These are phyloP conservation scores for Neoboletus magnificus DNA, from an alignment of 768 basidiomycete genomes.

Conservation along the genomic window DNA sequence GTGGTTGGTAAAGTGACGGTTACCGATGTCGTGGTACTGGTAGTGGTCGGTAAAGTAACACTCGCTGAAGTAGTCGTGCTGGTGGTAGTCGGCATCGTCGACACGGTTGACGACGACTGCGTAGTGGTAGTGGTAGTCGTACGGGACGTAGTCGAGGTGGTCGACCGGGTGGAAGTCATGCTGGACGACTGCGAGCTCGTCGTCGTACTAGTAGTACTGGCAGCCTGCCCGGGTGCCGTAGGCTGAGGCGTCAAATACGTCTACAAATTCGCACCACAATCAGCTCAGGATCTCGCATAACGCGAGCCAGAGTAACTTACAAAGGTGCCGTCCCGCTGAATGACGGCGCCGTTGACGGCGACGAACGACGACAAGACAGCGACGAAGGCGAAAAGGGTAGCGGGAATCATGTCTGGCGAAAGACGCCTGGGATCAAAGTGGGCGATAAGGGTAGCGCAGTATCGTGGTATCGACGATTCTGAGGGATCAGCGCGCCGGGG, in stretches of 20 bases:
- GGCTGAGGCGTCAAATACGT: conserved; percentile 11
- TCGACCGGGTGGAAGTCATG: neutral
- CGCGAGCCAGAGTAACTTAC: conserved; percentile 5
- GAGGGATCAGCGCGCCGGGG: neutral
- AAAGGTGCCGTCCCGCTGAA: conserved; percentile 14
- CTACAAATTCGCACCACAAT: neutral
- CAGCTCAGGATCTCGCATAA: rapidly evolving
- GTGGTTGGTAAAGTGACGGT: neutral
- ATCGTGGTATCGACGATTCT: neutral
- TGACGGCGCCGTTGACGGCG: conserved; percentile 13
- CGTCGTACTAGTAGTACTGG: neutral
- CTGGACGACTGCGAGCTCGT: neutral
- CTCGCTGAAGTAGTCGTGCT: neutral
- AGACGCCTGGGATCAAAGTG: no score
- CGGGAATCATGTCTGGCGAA: conserved; percentile 2
- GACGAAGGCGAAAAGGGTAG: conserved; percentile 5
- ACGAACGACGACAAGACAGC: conserved; percentile 9
- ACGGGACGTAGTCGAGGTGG: neutral
- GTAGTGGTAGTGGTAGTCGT: neutral
- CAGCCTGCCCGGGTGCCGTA: neutral
- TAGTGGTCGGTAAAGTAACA: neutral
- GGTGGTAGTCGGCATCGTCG: neutral
- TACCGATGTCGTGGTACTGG: no score
- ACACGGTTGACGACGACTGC: neutral
- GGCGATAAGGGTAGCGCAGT: neutral